Base-by-base conservation (phyloP, 352 stramenopile species). In the Lagenidium sp. region DNA sequence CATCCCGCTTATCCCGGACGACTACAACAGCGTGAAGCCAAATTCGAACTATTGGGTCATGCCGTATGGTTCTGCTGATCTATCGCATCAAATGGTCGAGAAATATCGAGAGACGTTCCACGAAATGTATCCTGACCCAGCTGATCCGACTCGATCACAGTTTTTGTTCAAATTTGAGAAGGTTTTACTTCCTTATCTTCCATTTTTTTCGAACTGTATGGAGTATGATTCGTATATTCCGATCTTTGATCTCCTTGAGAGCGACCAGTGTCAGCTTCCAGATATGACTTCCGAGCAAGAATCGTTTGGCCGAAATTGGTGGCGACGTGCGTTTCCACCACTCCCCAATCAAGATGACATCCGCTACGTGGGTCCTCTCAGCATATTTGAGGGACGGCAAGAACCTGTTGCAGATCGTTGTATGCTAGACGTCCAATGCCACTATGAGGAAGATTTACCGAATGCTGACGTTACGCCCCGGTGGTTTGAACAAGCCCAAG, bases 81-180 rank as follows among this genome's bases (percentile, higher is more conserved):
- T 77, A 6, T 94, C 83, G 7, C 89, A 97, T 38, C 55, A 95
- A 12, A 77, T 94, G 59, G 95, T 78, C 21, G 60, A 87, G 44
- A 95, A 97, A 36, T 98, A 98, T 50, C 82, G 93, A 47, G 95
- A 99, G 68, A 98, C 91, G 6, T 98, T 97, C 46, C 80, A 96
- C 41, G 85, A 95, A 46, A 85, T 95, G 63, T 71, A 83, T n/a
- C 13, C 61, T 30, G 59, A 93, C 36, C 60, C 62, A 4, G 69
- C 57, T 0, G 71, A 84, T 28, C 35, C 49, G 2, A 64, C 65
- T 0, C 44, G 46, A 1, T 47, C 60, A 7, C 66, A 86, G 48
- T 84, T 77, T 28, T 10, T 76, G 24, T 93, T 87, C 57, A 71
- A 73, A 28, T 89, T 93, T 39, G 60, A 88, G 15, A 86, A 82